Base-by-base conservation (phyloP, 345 rosid genomes). In the Brassica nigra region DNA sequence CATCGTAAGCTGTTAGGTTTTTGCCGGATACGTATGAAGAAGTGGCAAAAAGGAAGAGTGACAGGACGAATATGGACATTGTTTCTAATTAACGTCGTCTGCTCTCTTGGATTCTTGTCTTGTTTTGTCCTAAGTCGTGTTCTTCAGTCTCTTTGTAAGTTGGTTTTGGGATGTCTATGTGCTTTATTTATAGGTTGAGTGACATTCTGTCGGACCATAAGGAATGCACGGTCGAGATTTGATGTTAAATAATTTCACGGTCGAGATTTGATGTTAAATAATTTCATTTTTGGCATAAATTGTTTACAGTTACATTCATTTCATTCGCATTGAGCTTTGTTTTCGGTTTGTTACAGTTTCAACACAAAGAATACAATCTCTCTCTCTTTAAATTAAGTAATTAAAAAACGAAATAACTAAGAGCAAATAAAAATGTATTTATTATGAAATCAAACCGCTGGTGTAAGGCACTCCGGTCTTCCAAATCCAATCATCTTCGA, bases 401-500 rank as follows among this genome's bases (percentile, higher is more conserved):
- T 7, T 31, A 47, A 54, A 14, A 2, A 58, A 58, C n/a, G 14
- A 27, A 54, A 12, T 12, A 66, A 47, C 10, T 58, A 68, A 61
- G 54, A 11, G 9, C 6, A 65, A 78, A 11, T 10, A 54, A 23
- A 58, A 12, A 42, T 39, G 12, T 39, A 39, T 4, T 7, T 49
- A 0, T 37, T 31, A 76, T 10, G 61, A 36, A 20, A 72, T 52
- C 62, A 81, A 62, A 71, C 84, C 81, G 39, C 75, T 71, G 5
- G 54, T 76, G 33, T 72, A 81, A 47, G 99, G 92, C 31, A 90
- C 90, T 29, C 91, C 97, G 8, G 93, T 86, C 16, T 78, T 58
- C n/a, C 89, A 90, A 76, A 95, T 75, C 97, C 97, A 91, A 6
- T 57, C 80, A 74, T 89, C 87, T 5, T 93, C 97, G 4, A 84